Conservation (phyloP, 768 basidiomycete genomes). For the Gloeopeniophorella convolvens region DNA sequence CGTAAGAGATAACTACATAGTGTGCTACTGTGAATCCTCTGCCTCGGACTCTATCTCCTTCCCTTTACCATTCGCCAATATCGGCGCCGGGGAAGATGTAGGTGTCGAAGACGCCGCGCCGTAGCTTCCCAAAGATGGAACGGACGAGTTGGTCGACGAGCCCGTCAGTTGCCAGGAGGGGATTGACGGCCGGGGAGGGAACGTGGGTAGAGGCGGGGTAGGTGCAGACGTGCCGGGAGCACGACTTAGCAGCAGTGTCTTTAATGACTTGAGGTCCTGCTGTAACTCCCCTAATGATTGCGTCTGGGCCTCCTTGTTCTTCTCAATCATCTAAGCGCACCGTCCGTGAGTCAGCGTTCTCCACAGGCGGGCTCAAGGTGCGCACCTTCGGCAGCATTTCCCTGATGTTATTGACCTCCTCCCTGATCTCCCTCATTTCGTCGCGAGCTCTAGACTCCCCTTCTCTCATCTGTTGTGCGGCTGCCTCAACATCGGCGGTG, state of each 20-base stretch:
- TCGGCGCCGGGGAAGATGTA: conserved; percentile 18
- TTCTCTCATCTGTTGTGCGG: conserved; percentile 68
- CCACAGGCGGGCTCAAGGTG: conserved; percentile 8
- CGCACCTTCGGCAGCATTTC: conserved; percentile 90
- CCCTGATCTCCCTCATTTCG: conserved; percentile 87
- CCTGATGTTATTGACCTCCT: conserved; percentile 83
- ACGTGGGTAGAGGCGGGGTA: conserved; percentile 42
- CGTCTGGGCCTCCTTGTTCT: conserved; percentile 79
- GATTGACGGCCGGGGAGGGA: conserved; percentile 62
- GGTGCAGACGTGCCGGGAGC: conserved; percentile 46
- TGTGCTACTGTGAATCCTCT: not conserved
- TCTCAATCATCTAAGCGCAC: conserved; percentile 84
- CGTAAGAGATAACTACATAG: not conserved
- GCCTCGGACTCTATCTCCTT: conserved; percentile 36
- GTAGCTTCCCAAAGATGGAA: conserved; percentile 9
- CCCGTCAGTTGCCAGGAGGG: conserved; percentile 86
- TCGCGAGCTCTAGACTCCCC: conserved; percentile 74
- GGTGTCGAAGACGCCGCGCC: conserved; percentile 16
- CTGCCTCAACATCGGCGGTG: conserved; percentile 63
- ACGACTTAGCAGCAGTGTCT: conserved; percentile 77
- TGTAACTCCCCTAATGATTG: conserved; percentile 83
- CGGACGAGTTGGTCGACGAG: conserved; percentile 11
- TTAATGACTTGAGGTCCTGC: conserved; percentile 90
- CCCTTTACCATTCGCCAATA: conserved; percentile 44
- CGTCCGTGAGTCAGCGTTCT: conserved; percentile 1